Conservation (phyloP, 1,139 yeast genomes). For the Arxiozyma slooffiae region DNA sequence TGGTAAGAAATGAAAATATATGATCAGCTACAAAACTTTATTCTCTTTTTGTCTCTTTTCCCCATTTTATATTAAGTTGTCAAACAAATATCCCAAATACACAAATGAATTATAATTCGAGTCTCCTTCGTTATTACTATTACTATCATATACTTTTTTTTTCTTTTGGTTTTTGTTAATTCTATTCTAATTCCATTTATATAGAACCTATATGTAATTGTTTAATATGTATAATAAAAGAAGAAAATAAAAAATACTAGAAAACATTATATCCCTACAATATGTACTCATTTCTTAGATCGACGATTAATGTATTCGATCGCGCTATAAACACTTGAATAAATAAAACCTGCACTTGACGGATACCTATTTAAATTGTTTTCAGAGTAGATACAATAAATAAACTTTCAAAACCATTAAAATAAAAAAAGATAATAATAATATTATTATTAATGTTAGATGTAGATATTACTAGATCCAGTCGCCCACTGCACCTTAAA, state of each 20-base stretch:
- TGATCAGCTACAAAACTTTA: background rate
- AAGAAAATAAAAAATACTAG: background rate
- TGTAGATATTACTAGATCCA: too few relatives aligned
- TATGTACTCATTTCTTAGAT: background rate
- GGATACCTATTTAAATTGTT: too few relatives aligned
- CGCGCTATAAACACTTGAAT: background rate
- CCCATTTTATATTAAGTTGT: background rate
- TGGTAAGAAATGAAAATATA: constrained; percentile 34
- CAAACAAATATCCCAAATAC: background rate
- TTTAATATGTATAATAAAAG: constrained; percentile 1
- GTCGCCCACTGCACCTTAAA: too few relatives aligned
- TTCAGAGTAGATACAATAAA: too few relatives aligned
- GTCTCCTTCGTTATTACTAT: background rate
- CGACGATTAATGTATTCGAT: background rate
- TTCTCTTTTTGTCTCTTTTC: background rate
- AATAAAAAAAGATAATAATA: too few relatives aligned
- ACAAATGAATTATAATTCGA: background rate
- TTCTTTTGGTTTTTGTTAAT: too few relatives aligned
- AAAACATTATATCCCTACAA: too few relatives aligned
- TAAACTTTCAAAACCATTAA: background rate
- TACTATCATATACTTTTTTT: background rate
- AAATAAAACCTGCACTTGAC: too few relatives aligned
- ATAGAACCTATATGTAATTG: constrained; percentile 2
- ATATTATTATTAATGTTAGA: too few relatives aligned
- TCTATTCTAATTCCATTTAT: background rate